These are phyloP conservation scores for Microdochium trichocladiopsis DNA, from an alignment of 2,329 filamentous ascomycete genomes.

Conservation along the genomic window DNA sequence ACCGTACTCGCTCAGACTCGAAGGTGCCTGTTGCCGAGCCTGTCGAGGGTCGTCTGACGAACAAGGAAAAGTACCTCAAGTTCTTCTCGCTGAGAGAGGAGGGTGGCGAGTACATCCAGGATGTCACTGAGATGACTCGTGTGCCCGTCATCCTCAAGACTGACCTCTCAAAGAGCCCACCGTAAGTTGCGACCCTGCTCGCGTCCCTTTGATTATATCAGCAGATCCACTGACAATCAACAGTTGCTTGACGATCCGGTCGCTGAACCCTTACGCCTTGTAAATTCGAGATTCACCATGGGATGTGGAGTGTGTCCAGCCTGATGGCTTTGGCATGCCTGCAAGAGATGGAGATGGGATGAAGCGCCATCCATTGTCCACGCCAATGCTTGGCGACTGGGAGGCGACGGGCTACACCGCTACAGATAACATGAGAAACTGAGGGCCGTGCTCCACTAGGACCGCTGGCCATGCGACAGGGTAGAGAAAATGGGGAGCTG, in stretches of 20 bases:
- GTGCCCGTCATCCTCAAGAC: constrained; percentile 98
- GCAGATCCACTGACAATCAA: constrained; percentile 25
- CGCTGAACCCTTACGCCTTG: constrained; percentile 56
- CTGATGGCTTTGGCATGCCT: not conserved
- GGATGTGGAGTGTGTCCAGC: not conserved
- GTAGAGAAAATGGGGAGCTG: too few relatives aligned
- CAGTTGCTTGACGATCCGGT: constrained; percentile 61
- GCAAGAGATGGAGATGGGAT: too few relatives aligned
- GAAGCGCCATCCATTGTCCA: too few relatives aligned
- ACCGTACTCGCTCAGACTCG: constrained; percentile 91
- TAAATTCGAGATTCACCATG: too few relatives aligned
- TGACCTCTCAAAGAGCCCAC: constrained; percentile 96
- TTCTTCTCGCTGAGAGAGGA: constrained; percentile 87
- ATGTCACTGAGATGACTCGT: constrained; percentile 94
- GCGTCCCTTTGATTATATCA: not conserved
- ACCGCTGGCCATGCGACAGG: too few relatives aligned
- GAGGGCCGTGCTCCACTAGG: too few relatives aligned
- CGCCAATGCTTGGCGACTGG: too few relatives aligned
- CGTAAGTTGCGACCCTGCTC: constrained; percentile 62
- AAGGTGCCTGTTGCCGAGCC: constrained; percentile 72
- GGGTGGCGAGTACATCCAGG: constrained; percentile 93
- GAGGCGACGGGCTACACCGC: too few relatives aligned
- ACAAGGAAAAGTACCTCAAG: constrained; percentile 95
- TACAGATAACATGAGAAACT: too few relatives aligned
- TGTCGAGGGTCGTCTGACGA: constrained; percentile 71